Evolutionary conservation across 2,329 filamentous ascomycete species (phyloP), one percentile per base, ranked within the genome.

Genomic region (Aplosporella prunicola): DNA sequence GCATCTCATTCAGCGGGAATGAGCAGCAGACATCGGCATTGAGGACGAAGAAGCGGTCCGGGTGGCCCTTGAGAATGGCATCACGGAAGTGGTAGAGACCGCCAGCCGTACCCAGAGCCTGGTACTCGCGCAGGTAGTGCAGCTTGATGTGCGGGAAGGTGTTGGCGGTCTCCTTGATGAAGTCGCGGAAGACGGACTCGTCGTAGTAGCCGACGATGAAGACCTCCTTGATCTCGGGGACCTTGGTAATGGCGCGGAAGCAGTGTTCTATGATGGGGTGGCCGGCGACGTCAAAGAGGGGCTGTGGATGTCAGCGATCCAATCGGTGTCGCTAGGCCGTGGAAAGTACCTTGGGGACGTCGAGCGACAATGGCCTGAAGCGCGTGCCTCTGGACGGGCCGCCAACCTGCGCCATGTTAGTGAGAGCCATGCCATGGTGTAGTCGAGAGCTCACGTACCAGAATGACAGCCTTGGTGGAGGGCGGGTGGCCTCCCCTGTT

Each of bases 181-280:
- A 96, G 66, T 95, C 88, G 55, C 87, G 83, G 75, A 96, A 95
- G 53, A 96, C 85, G 29, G 78, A 75, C 68, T 96, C 91, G 60
- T 98, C 91, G 64, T 96, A 98, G 76, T 98, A 98, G 57, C 91
- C 91, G 57, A 98, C 93, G 56, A 98, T 80, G 69, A 91, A 88
- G 52, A 98, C 89, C 66, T 98, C 91, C 58, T 87, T 84, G 63
- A 98, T 85, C 55, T 84, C 82, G 53, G 85, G 82, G 43, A 96
- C 84, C 61, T 88, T 93, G 48, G 84, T 79, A 55, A 96, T 76
- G 54, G 91, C 87, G 55, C 82, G 83, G 60, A 98, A 76, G 71
- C 88, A 94, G 72, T 98, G 91, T 74, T 88, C 89, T 69, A 96
- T 87, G 68, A 98, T 96, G 51, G 89, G 87, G 66, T 98, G 91